Conservation (phyloP, 768 basidiomycete genomes). For the Chalciporus piperatus region DNA sequence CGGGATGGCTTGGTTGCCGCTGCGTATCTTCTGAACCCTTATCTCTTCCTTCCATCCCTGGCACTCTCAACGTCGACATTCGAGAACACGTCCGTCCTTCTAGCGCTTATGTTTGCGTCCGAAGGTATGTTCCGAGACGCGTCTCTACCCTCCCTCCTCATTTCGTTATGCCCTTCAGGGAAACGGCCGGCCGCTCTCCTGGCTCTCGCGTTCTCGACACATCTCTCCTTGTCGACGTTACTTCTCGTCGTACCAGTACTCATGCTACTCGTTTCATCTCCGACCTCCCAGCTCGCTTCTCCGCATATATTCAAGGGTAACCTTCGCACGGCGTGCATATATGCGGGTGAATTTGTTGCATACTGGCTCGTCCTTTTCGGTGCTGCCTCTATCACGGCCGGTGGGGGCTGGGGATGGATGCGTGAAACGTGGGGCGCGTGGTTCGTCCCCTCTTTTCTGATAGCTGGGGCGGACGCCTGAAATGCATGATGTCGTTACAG, state of each 20-base stretch:
- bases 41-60: conserved; percentile 73
- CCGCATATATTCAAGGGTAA: conserved; percentile 38
- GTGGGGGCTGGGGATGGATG: conserved; percentile 68
- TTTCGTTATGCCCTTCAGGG: conserved; percentile 39
- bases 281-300: conserved; percentile 66
- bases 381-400: conserved; percentile 51
- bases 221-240: conserved; percentile 68
- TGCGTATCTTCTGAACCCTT: conserved; percentile 85
- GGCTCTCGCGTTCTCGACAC: conserved; percentile 66
- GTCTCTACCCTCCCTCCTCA: background rate
- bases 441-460: conserved; percentile 37
- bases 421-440: conserved; percentile 81
- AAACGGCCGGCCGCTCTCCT: conserved; percentile 56
- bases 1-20: conserved; percentile 64
- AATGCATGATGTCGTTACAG: conserved; percentile 37
- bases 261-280: conserved; percentile 59
- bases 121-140: conserved; percentile 43
- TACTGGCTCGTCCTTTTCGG: conserved; percentile 47
- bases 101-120: conserved; percentile 67
- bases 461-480: background rate
- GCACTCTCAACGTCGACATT: conserved; percentile 81
- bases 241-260: conserved; percentile 66
- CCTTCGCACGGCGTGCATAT: conserved; percentile 19
- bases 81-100: conserved; percentile 70
- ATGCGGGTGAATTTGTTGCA: conserved; percentile 44